These are phyloP conservation scores for Xylariomycetidae sp. DNA, from an alignment of 2,329 filamentous ascomycete species.

Conservation along the genomic window DNA sequence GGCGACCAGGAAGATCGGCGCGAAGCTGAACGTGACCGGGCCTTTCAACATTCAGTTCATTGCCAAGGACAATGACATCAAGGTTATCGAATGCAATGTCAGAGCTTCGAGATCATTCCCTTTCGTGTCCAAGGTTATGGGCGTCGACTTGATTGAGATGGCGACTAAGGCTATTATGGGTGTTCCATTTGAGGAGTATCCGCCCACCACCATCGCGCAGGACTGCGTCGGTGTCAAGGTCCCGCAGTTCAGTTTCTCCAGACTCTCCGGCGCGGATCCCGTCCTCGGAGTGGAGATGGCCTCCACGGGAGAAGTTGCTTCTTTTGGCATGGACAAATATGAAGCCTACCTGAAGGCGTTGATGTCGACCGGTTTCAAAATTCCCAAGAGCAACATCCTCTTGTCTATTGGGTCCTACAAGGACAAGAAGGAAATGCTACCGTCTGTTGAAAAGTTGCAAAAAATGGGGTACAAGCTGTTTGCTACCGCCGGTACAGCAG, in stretches of 20 bases:
- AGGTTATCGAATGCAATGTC: conserved; percentile 99
- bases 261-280: conserved; percentile 90
- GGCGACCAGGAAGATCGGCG: conserved; percentile 90
- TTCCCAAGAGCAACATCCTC: conserved; percentile 92
- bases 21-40: conserved; percentile 90
- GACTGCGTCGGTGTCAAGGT: conserved; percentile 96
- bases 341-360: conserved; percentile 97
- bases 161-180: conserved; percentile 95
- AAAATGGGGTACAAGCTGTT: conserved; percentile 93
- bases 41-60: conserved; percentile 99
- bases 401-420: conserved; percentile 96
- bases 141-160: conserved; percentile 96
- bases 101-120: conserved; percentile 94
- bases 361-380: conserved; percentile 91
- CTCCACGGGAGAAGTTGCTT: conserved; percentile 96
- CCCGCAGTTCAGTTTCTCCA: conserved; percentile 97
- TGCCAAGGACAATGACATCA: conserved; percentile 98
- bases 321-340: conserved; percentile 92
- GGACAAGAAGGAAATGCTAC: conserved; percentile 96
- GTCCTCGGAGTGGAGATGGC: conserved; percentile 99
- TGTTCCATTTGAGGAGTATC: conserved; percentile 77
- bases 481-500: conserved; percentile 91
- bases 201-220: conserved; percentile 66
- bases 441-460: conserved; percentile 84
- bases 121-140: conserved; percentile 98